These are phyloP conservation scores for Millerozyma miso DNA, from an alignment of 805 yeast species.

Conservation along the genomic window DNA sequence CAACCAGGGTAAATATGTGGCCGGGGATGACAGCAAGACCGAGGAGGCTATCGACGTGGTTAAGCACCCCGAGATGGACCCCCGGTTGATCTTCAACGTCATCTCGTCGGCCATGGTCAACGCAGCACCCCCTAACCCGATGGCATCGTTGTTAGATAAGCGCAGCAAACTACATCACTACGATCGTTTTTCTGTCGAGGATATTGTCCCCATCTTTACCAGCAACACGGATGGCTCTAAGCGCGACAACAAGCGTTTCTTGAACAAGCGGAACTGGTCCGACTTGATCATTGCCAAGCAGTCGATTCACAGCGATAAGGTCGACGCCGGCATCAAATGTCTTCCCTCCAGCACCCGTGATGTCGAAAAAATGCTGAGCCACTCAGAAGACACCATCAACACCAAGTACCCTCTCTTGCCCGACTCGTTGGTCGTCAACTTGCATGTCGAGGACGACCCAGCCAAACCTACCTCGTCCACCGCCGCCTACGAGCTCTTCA, in stretches of 20 bases:
- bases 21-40: conserved; percentile 15
- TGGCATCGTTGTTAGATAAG: conserved; percentile 69
- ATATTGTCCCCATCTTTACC: conserved; percentile 68
- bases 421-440: conserved; percentile 59
- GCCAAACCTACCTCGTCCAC: conserved; percentile 47
- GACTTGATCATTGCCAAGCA: conserved; percentile 55
- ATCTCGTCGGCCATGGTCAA: conserved; percentile 88
- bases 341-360: conserved; percentile 41
- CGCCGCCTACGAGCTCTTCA: conserved; percentile 60
- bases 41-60: conserved; percentile 39
- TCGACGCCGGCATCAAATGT: conserved; percentile 18
- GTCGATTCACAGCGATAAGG: conserved; percentile 19
- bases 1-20: conserved; percentile 3
- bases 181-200: conserved; percentile 66
- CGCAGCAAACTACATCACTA: conserved; percentile 68
- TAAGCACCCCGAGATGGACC: conserved; percentile 60
- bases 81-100: conserved; percentile 74
- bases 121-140: conserved; percentile 87
- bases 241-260: conserved; percentile 48
- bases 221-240: conserved; percentile 51
- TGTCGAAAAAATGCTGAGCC: conserved; percentile 7
- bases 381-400: conserved; percentile 23
- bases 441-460: conserved; percentile 69
- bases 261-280: conserved; percentile 70
- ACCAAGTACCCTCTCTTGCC: conserved; percentile 52